These are phyloP conservation scores for Zygotorulaspora mrakii DNA, from an alignment of 1,139 yeast genomes.

Conservation along the genomic window DNA sequence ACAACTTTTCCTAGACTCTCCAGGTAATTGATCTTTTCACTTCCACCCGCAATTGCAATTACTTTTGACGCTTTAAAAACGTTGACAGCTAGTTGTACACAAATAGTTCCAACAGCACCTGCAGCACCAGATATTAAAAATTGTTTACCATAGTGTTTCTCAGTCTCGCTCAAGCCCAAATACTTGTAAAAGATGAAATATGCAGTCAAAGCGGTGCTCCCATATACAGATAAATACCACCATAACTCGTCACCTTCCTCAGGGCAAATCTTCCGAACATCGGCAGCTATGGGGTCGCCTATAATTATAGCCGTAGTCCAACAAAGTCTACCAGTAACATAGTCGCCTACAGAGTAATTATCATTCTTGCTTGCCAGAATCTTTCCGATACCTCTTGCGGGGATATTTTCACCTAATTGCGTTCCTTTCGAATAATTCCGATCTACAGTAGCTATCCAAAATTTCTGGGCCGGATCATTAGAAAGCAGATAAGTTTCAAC, in stretches of 20 bases:
- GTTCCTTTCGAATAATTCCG: conserved; percentile 49
- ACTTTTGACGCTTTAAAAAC: conserved; percentile 53
- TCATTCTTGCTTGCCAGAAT: conserved; percentile 45
- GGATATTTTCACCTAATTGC: conserved; percentile 46
- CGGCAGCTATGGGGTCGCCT: conserved; percentile 20
- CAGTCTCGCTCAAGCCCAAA: conserved; percentile 40
- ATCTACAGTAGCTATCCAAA: conserved; percentile 50
- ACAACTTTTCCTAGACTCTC: conserved; percentile 54
- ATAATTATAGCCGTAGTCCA: conserved; percentile 46
- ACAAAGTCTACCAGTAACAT: conserved; percentile 38
- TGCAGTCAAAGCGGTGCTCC: conserved; percentile 62
- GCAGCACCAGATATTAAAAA: conserved; percentile 64
- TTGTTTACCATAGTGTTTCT: conserved; percentile 39
- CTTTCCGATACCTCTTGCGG: conserved; percentile 49
- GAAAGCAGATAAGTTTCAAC: conserved; percentile 51
- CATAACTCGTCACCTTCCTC: conserved; percentile 38
- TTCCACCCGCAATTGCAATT: conserved; percentile 62
- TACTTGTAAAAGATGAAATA: conserved; percentile 51
- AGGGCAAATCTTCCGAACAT: conserved; percentile 32
- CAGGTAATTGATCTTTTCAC: conserved; percentile 52
- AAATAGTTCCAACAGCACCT: conserved; percentile 66
- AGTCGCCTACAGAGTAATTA: conserved; percentile 45
- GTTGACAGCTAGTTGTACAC: conserved; percentile 56
- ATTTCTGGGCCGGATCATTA: conserved; percentile 65
- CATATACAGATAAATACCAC: conserved; percentile 48